These are phyloP conservation scores for Telfairia occidentalis DNA, from an alignment of 331 rosid genomes.

Conservation along the genomic window DNA sequence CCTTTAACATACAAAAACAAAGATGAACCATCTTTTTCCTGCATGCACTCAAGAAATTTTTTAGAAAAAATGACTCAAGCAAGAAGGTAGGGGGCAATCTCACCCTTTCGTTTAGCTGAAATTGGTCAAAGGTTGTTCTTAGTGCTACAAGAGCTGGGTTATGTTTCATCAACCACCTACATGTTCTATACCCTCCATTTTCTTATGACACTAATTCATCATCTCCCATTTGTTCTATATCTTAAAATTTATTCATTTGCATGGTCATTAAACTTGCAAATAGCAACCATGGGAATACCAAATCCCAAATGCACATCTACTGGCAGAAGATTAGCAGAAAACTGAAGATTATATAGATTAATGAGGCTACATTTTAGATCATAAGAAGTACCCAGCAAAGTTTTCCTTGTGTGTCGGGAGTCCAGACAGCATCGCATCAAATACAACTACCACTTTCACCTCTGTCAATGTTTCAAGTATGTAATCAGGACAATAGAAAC, in stretches of 20 bases:
- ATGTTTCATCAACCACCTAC: neutral
- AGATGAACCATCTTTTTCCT: neutral
- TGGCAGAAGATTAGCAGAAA: neutral
- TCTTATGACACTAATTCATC: neutral
- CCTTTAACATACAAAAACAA: neutral
- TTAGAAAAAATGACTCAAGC: neutral
- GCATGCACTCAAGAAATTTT: neutral
- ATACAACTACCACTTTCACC: constrained; percentile 80
- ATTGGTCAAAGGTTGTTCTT: neutral
- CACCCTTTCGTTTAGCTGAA: neutral
- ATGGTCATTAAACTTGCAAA: neutral
- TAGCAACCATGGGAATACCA: neutral
- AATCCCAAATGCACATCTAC: neutral
- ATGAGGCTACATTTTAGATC: constrained; percentile 10
- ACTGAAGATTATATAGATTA: neutral
- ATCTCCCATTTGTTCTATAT: neutral
- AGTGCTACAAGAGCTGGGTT: neutral
- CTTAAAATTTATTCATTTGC: neutral
- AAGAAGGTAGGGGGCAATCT: neutral
- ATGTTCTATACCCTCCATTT: neutral
- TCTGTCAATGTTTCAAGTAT: constrained; percentile 40
- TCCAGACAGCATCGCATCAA: constrained; percentile 94
- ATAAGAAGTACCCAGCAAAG: constrained; percentile 50
- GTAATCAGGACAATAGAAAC: neutral
- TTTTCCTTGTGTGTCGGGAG: constrained; percentile 70